Base-by-base conservation (phyloP, 2,329 filamentous ascomycete species). In the Hypoxylon sp. region DNA sequence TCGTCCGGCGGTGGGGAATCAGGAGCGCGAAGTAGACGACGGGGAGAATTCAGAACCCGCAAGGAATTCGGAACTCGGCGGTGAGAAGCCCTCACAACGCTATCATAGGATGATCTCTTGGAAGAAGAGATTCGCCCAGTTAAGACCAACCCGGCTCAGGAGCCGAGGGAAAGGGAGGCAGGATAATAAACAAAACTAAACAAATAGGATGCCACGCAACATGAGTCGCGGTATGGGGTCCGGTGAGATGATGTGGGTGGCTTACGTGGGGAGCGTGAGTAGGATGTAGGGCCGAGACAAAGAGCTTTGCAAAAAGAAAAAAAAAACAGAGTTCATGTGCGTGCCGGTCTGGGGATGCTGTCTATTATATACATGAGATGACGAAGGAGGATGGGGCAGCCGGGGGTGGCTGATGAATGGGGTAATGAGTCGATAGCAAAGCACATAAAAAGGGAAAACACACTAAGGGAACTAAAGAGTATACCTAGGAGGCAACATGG, bases 291-390 rank as follows among this genome's bases (percentile, higher is more conserved):
- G 44, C 58, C 56, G 58, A 62, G 65, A 67, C 62, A 67, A 56
- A 63, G 56, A 52, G 54, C 51, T 59, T 54, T 41, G 37, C 15
- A 7, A 4, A 26, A 37, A 37, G 11, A 37, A 53, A 20, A 44
- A 34, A 57, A 49, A 50, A 59, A 62, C 30, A 57, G 53, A 56
- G 30, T 37, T 51, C 30, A 34, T 56, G 22, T 57, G 54, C 22
- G 50, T 55, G 54, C 61, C 64, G 58, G 58, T 59, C 57, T 64
- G 64, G 64, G 64, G 64, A 64, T 64, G 54, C 48, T 62, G 61
- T 57, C 61, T 52, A 59, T 61, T 67, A 67, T 67, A 67, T 67
- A 67, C 41, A 43, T 43, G 57, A 56, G 64, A 56, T 54, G 61
- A 64, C 58, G 51, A 41, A 34, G 58, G 37, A 44, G 46, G 41